Conservation (phyloP, 768 basidiomycete genomes). For the Lactarius sanguifluus region DNA sequence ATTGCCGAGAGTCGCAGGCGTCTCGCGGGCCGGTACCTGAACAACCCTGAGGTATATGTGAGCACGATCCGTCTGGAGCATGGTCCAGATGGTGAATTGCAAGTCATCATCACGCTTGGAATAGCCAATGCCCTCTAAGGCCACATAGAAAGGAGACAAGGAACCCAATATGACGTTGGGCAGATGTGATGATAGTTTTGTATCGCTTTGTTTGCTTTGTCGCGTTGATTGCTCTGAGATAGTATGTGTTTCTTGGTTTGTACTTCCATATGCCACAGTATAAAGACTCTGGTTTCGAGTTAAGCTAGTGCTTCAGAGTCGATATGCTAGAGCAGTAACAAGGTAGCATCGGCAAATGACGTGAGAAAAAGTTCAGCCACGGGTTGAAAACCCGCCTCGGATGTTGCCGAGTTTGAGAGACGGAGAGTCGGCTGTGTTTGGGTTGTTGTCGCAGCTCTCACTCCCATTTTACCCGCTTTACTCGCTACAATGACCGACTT, state of each 20-base stretch:
- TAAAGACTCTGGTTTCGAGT: neutral
- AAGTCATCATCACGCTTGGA: slow-evolving; percentile 6
- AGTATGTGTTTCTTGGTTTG: neutral
- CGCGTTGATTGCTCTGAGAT: neutral
- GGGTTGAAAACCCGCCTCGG: neutral
- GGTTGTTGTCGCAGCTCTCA: neutral
- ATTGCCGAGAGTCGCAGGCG: neutral
- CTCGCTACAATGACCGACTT: slow-evolving; percentile 61
- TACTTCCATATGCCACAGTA: neutral
- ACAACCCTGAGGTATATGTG: neutral
- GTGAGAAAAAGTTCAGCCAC: slow-evolving; percentile 4
- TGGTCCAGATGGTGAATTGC: neutral
- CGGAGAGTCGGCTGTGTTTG: neutral
- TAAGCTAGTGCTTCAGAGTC: neutral
- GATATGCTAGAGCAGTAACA: neutral
- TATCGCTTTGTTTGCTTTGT: neutral
- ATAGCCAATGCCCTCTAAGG: neutral
- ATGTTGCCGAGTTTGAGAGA: neutral
- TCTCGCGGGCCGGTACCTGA: slow-evolving; percentile 5
- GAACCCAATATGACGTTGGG: neutral
- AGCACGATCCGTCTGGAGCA: neutral
- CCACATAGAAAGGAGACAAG: neutral
- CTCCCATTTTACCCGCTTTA: neutral
- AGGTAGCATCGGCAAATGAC: neutral
- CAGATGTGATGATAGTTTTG: neutral